Base-by-base conservation (phyloP, 345 rosid genomes). In the Pistacia atlantica region DNA sequence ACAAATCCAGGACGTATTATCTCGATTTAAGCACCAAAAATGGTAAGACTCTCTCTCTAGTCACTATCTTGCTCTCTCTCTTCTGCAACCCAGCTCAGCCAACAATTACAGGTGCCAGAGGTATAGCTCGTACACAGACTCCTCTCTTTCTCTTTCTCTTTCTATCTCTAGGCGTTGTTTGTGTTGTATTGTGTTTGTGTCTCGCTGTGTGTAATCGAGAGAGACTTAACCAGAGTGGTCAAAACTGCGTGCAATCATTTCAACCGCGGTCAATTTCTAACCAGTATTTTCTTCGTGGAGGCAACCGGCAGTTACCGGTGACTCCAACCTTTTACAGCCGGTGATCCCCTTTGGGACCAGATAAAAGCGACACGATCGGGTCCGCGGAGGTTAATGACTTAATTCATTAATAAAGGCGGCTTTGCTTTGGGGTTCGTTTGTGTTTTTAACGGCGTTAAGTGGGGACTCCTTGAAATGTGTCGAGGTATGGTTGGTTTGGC, bases 181-280 rank as follows among this genome's bases (percentile, higher is more conserved):
- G 72, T 51, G 72, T 42, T 75, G 56, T 52, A 13, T 54, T 16
- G 57, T 54, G 57, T 54, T 54, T 16, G 76, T 65, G 75, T 65
- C 73, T 64, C 12, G 22, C 74, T 48, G 25, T 11, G 78, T 68
- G 68, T 57, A 37, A 73, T 54, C 49, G 70, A 66, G 72, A 16
- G 35, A 80, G 80, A 77, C 85, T 89, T 83, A 87, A 90, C 90
- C 94, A 87, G 80, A 81, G 85, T 81, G 83, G 90, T 90, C 93
- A 87, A 89, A 83, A 84, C 83, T 78, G 20, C 1, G 77, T 54
- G 69, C 92, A 84, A 90, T 89, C 82, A 89, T 90, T 89, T 87
- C 89, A 89, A 89, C 95, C 82, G 86, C 88, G 86, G 97, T 92
- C 88, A 90, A 90, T 83, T 86, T 87, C 85, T 90, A 89, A 86